Evolutionary conservation across 2,329 filamentous ascomycete species (phyloP).

Genomic region (Cladosporium sp.): DNA sequence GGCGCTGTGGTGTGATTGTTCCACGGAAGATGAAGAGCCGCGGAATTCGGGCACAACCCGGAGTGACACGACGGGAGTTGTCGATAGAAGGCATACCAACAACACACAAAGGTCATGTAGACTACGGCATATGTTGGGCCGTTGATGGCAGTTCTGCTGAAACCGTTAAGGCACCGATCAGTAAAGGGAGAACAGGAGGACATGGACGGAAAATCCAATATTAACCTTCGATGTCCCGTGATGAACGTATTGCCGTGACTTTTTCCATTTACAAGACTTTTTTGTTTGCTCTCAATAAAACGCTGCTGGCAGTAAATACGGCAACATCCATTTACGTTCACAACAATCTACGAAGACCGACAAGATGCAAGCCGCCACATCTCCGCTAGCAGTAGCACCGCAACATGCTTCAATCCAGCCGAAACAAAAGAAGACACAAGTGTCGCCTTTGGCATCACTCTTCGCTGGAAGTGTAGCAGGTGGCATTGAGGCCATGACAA

Average conservation of each 20-base stretch:
- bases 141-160: no score
- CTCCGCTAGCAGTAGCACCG: neutral
- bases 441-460: slow-evolving; percentile 38
- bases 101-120: neutral
- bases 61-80: neutral
- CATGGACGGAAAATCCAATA: no score
- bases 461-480: slow-evolving; percentile 50
- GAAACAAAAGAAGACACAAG: slow-evolving; percentile 1
- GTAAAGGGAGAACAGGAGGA: no score
- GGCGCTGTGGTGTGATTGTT: no score
- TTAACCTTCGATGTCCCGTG: no score
- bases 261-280: no score
- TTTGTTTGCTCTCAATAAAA: no score
- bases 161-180: no score
- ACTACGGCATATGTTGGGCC: neutral
- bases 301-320: no score
- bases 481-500: slow-evolving; percentile 49
- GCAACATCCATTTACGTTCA: no score
- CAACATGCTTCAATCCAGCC: neutral
- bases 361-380: slow-evolving; percentile 8
- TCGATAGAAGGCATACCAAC: neutral
- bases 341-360: no score
- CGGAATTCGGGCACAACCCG: neutral
- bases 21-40: slow-evolving; percentile 3
- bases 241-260: no score